Percentiles rank a stretch among this genome's conserved stretches.
Conservation (phyloP, 2,329 filamentous ascomycete species). For the Claviceps africana region DNA sequence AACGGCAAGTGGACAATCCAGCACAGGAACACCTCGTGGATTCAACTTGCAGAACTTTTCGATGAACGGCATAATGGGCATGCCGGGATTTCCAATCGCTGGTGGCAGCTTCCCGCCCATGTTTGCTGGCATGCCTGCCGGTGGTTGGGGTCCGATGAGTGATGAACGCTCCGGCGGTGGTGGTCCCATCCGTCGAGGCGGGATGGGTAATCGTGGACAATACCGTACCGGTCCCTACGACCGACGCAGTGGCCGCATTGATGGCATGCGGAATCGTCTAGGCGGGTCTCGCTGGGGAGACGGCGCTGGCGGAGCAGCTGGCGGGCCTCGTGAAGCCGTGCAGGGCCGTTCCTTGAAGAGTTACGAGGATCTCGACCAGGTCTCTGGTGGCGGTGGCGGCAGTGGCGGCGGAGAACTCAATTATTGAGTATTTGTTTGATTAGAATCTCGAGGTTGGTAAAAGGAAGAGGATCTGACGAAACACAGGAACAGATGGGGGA, state of each 20-base stretch:
- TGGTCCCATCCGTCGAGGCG: slow-evolving; percentile 57
- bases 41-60: slow-evolving; percentile 72
- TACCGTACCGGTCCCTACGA: slow-evolving; percentile 63
- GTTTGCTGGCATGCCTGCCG: slow-evolving; percentile 36
- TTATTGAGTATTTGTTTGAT: slow-evolving; percentile 39
- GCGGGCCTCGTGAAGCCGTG: slow-evolving; percentile 80
- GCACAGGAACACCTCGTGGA: slow-evolving; percentile 74
- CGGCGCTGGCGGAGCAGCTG: slow-evolving; percentile 59
- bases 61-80: slow-evolving; percentile 43
- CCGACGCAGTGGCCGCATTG: slow-evolving; percentile 45
- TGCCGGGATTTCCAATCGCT: slow-evolving; percentile 43
- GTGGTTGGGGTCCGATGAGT: slow-evolving; percentile 35
- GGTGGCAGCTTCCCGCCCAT: slow-evolving; percentile 36
- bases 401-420: slow-evolving; percentile 73
- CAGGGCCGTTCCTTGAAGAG: slow-evolving; percentile 88
- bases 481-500: neutral
- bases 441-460: slow-evolving; percentile 11
- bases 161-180: slow-evolving; percentile 43
- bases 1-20: slow-evolving; percentile 58
- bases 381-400: slow-evolving; percentile 56
- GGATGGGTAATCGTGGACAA: slow-evolving; percentile 35
- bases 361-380: slow-evolving; percentile 92
- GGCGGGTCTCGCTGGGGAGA: slow-evolving; percentile 55
- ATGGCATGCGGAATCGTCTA: slow-evolving; percentile 35
- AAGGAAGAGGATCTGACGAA: neutral